Conservation (phyloP, 2,329 filamentous ascomycete genomes). For the Plenodomus tracheiphilus region DNA sequence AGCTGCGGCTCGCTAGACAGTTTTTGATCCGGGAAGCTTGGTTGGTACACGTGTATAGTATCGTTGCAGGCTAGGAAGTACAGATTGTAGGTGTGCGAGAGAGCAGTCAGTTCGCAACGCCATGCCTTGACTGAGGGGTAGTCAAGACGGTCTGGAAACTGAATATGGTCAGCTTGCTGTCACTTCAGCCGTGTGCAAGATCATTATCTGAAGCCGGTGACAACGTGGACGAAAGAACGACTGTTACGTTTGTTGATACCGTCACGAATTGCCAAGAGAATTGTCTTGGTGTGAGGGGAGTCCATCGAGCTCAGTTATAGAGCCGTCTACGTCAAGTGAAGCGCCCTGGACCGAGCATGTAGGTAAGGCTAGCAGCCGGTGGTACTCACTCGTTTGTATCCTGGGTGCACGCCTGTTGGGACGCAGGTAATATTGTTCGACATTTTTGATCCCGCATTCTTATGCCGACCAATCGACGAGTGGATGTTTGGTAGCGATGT, state of each 20-base stretch:
- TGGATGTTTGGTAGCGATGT: no score
- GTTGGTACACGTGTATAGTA: slow-evolving; percentile 49
- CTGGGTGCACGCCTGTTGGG: slow-evolving; percentile 26
- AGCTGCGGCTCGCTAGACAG: slow-evolving; percentile 42
- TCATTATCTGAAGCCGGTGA: no score
- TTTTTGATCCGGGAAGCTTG: slow-evolving; percentile 48
- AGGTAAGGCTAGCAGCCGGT: no score
- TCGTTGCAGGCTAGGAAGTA: slow-evolving; percentile 52
- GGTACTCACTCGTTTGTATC: slow-evolving; percentile 28
- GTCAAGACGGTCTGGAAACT: slow-evolving; percentile 16
- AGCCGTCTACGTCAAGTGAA: no score
- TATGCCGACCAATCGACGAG: background rate
- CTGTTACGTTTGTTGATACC: no score
- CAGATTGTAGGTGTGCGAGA: slow-evolving; percentile 53
- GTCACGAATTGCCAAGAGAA: no score
- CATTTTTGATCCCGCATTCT: slow-evolving; percentile 14
- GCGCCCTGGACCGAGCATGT: no score
- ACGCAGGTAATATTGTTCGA: slow-evolving; percentile 25
- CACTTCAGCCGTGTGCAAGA: background rate
- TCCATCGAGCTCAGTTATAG: no score
- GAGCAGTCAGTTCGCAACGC: slow-evolving; percentile 51
- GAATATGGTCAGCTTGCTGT: background rate
- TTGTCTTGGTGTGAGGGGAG: background rate
- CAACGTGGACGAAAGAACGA: no score
- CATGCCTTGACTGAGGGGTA: slow-evolving; percentile 36